Percentiles rank a stretch among this genome's conserved stretches.
phyloP scores from a whole-genome alignment of 1,284 basidiomycete species.

The Microbotryum intermedium region DNA sequence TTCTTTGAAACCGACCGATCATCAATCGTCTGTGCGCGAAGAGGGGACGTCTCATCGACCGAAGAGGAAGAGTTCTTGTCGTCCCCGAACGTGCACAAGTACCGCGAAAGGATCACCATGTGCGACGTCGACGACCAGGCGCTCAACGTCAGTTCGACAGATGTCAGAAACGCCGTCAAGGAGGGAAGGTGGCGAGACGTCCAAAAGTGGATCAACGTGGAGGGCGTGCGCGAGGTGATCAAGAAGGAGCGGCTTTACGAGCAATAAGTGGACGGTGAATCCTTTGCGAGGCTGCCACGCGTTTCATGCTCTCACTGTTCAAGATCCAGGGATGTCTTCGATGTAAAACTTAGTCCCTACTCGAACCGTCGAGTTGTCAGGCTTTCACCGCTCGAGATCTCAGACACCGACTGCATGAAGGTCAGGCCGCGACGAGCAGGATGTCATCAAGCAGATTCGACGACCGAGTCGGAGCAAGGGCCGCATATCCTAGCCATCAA shows the following conservation, averaged over 20 bases:
- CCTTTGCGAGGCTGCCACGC: too few relatives aligned
- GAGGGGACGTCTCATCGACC: slow-evolving; percentile 39
- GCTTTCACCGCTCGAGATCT: too few relatives aligned
- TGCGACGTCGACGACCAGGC: slow-evolving; percentile 45
- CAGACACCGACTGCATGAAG: too few relatives aligned
- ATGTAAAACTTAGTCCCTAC: too few relatives aligned
- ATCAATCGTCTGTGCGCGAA: slow-evolving; percentile 60
- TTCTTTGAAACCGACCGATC: slow-evolving; percentile 56
- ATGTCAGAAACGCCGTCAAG: slow-evolving; percentile 52
- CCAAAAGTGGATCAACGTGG: slow-evolving; percentile 45
- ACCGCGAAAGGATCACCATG: slow-evolving; percentile 42
- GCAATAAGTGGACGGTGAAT: too few relatives aligned
- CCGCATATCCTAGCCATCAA: too few relatives aligned
- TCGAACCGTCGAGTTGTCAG: too few relatives aligned
- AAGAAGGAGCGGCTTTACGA: slow-evolving; percentile 48
- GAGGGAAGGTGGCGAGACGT: slow-evolving; percentile 35
- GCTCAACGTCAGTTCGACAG: slow-evolving; percentile 62
- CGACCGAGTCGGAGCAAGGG: too few relatives aligned
- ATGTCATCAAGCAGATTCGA: too few relatives aligned
- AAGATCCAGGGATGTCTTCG: too few relatives aligned
- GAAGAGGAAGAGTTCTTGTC: slow-evolving; percentile 39
- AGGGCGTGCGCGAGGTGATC: slow-evolving; percentile 48
- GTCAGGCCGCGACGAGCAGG: too few relatives aligned
- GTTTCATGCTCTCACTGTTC: too few relatives aligned
- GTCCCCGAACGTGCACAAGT: slow-evolving; percentile 44